Evolutionary conservation across 495 filamentous ascomycete genomes (phyloP).

Genomic region (Penicillium malachiteum): DNA sequence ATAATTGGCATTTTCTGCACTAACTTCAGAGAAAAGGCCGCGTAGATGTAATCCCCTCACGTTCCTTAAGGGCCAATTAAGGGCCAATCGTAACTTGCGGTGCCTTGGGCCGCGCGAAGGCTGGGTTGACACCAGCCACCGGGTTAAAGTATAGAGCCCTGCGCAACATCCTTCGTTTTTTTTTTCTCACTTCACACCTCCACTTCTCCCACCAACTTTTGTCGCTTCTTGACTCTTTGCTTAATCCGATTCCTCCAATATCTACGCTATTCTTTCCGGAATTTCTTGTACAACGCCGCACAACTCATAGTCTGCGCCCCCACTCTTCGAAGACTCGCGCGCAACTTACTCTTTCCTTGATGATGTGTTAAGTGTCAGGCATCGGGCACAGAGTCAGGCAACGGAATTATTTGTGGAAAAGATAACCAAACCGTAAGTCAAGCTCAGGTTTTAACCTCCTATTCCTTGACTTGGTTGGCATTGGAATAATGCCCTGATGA

Average conservation of each 20-base stretch:
- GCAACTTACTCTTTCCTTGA: slow-evolving; percentile 13
- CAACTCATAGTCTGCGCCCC: slow-evolving; percentile 11
- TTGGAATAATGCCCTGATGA: slow-evolving; percentile 8
- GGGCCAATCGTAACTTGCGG: neutral
- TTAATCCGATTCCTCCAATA: neutral
- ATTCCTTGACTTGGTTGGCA: neutral
- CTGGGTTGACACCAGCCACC: slow-evolving; percentile 35
- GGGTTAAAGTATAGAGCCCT: slow-evolving; percentile 21
- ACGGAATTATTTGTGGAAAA: neutral
- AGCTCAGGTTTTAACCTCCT: neutral
- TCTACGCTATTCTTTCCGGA: neutral
- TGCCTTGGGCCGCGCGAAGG: slow-evolving; percentile 21
- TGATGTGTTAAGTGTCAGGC: slow-evolving; percentile 23
- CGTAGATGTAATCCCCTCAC: neutral
- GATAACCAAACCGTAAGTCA: slow-evolving; percentile 3
- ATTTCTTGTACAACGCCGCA: slow-evolving; percentile 10
- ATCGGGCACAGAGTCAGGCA: slow-evolving; percentile 22
- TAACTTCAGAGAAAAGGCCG: neutral
- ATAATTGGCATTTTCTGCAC: neutral
- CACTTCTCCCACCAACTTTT: slow-evolving; percentile 9
- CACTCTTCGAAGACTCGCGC: slow-evolving; percentile 2
- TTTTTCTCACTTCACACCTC: slow-evolving; percentile 8
- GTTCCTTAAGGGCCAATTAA: neutral
- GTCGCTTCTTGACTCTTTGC: too few relatives aligned
- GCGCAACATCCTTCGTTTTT: slow-evolving; percentile 2